Base-by-base conservation (phyloP, 495 filamentous ascomycete species). In the Parathielavia appendiculata region DNA sequence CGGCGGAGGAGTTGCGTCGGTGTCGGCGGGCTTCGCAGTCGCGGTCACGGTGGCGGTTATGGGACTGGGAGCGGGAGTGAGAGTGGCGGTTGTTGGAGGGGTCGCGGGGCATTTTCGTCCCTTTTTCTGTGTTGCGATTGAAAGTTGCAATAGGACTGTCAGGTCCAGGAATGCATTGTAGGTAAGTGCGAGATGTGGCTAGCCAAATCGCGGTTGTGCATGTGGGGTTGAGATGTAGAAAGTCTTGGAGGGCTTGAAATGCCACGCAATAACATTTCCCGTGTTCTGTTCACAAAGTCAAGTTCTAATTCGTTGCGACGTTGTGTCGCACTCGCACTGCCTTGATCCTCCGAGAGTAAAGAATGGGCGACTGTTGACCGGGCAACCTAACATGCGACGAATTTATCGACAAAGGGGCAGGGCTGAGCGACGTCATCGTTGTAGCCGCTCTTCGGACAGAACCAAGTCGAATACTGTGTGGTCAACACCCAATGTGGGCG, bases 301-400 rank as follows among this genome's bases (percentile, higher is more conserved):
- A 49, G 52, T 61, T 59, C 51, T 43, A 26, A 44, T 44, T 54
- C 49, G 58, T 23, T 48, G 51, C 40, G 14, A 26, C 57, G 9
- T 41, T 14, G 38, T 22, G 47, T 48, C 23, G 49, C 54, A 26
- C n/a, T 30, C 14, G 16, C 12, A 39, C 52, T 20, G 46, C 43
- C 50, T 34, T 35, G 48, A 32, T 51, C 47, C 41, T 22, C 10
- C 45, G 41, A 22, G 54, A 40, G 61, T 63, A 54, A 63, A 70
- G 56, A 67, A 39, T 54, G 54, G 34, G 46, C 34, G 57, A 64
- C 50, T 59, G 75, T 76, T 75, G 72, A 58, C 71, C 39, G 61
- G 72, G 67, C 71, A 77, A 77, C 75, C 63, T 66, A 54, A 58
- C 61, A 16, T n/a, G n/a, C n/a, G n/a, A n/a, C n/a, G n/a, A n/a